Percentiles rank a stretch among this genome's conserved stretches.
These are phyloP conservation scores for Penicillium cinerascens DNA, from an alignment of 495 filamentous ascomycete genomes.

Conservation along the genomic window DNA sequence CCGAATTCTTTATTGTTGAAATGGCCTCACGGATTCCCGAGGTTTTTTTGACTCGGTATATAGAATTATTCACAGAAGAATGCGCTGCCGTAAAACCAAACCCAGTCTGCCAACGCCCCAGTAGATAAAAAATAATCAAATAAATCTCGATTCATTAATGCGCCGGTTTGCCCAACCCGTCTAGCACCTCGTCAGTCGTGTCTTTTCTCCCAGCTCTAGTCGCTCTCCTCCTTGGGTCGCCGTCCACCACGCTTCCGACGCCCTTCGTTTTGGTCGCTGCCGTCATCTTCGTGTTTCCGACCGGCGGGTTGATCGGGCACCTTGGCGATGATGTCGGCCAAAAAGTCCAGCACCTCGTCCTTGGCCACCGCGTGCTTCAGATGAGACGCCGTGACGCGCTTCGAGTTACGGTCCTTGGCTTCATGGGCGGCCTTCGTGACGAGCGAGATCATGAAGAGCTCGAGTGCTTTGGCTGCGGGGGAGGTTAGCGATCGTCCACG, in stretches of 20 bases:
- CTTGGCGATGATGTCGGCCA: constrained; percentile 84
- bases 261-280: constrained; percentile 48
- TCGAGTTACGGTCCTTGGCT: constrained; percentile 75
- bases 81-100: constrained; percentile 27
- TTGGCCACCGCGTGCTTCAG: constrained; percentile 83
- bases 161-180: constrained; percentile 22
- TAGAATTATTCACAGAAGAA: constrained; percentile 33
- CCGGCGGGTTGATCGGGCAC: constrained; percentile 67
- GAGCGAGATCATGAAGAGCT: constrained; percentile 94
- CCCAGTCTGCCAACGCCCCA: constrained; percentile 32
- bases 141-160: constrained; percentile 10
- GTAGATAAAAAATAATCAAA: constrained; percentile 4
- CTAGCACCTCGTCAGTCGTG: constrained; percentile 27
- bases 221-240: constrained; percentile 47
- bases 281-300: constrained; percentile 53
- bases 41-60: not conserved
- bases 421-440: constrained; percentile 82
- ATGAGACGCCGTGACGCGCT: constrained; percentile 85
- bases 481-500: constrained; percentile 16
- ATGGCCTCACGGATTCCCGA: not conserved
- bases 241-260: constrained; percentile 45
- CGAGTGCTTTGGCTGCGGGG: constrained; percentile 71
- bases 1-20: not conserved
- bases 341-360: constrained; percentile 88
- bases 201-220: constrained; percentile 21